Conservation (phyloP, 495 filamentous ascomycete genomes). For the Penicillium waksmanii region DNA sequence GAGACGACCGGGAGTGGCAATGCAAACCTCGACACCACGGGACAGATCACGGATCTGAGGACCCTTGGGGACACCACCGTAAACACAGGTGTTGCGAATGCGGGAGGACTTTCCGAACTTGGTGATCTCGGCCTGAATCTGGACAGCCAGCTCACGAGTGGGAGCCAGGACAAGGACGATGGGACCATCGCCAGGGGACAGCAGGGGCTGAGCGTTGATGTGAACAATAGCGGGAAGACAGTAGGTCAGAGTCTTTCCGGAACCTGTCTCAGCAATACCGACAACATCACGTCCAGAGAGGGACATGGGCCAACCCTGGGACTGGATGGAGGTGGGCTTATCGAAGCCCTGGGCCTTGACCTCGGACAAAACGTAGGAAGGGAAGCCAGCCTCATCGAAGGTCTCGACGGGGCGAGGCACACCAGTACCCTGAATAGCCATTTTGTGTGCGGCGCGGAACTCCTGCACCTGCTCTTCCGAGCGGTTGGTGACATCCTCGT, state of each 20-base stretch:
- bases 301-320: slow-evolving; percentile 99
- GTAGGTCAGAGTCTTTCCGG: slow-evolving; percentile 98
- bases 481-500: slow-evolving; percentile 73
- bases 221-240: slow-evolving; percentile 98
- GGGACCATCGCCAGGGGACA: slow-evolving; percentile 94
- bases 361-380: slow-evolving; percentile 94
- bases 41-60: slow-evolving; percentile 93
- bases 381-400: slow-evolving; percentile 98
- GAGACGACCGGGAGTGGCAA: slow-evolving; percentile 94
- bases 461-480: slow-evolving; percentile 78
- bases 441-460: slow-evolving; percentile 80
- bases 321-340: slow-evolving; percentile 92
- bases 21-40: slow-evolving; percentile 95
- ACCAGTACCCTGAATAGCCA: slow-evolving; percentile 73
- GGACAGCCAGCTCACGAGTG: slow-evolving; percentile 95
- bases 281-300: slow-evolving; percentile 97
- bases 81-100: slow-evolving; percentile 98
- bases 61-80: slow-evolving; percentile 97
- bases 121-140: slow-evolving; percentile 99
- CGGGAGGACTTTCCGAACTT: slow-evolving; percentile 98
- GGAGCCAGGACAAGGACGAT: slow-evolving; percentile 95
- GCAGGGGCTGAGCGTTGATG: slow-evolving; percentile 97
- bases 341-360: slow-evolving; percentile 97
- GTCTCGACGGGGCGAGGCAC: slow-evolving; percentile 92
- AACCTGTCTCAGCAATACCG: slow-evolving; percentile 98